Conservation (phyloP, 352 stramenopile genomes). For the Phytophthora ramorum region DNA sequence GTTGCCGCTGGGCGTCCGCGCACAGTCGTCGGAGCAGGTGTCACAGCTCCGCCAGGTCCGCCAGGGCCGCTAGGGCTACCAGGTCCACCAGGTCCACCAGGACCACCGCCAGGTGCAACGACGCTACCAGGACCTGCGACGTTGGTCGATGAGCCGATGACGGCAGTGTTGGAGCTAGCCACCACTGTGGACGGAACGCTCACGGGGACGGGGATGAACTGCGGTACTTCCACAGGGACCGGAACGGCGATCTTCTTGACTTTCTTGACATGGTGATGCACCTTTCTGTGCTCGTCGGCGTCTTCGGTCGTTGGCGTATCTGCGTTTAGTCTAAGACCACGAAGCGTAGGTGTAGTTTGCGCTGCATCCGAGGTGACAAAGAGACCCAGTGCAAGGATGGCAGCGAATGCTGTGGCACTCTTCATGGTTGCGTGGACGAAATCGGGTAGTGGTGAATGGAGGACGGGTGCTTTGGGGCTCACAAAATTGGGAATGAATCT, state of each 20-base stretch:
- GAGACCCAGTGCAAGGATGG: conserved; percentile 24
- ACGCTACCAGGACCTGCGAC: too few species aligned
- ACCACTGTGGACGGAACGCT: conserved; percentile 33
- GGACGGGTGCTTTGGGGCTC: conserved; percentile 2
- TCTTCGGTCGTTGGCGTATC: conserved; percentile 12
- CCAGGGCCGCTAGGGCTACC: conserved; percentile 1
- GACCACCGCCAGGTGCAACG: background rate
- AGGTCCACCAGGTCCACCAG: background rate
- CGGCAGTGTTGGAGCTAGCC: conserved; percentile 29
- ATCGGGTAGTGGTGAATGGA: background rate
- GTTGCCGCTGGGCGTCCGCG: conserved; percentile 22
- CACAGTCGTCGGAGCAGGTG: conserved; percentile 25
- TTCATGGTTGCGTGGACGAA: conserved; percentile 17
- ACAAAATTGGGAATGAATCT: background rate
- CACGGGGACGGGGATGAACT: conserved; percentile 35
- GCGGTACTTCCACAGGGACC: conserved; percentile 35
- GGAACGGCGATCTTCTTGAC: conserved; percentile 45
- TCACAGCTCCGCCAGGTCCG: conserved; percentile 1
- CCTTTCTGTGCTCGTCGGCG: conserved; percentile 17
- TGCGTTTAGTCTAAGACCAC: conserved; percentile 7
- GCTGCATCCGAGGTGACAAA: conserved; percentile 15
- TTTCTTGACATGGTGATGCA: conserved; percentile 30
- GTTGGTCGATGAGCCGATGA: conserved; percentile 18
- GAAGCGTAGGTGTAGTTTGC: conserved; percentile 8
- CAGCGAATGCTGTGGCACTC: conserved; percentile 12